Percentiles rank a stretch among this genome's conserved stretches.
phyloP scores from a whole-genome alignment of 768 basidiomycete genomes.

The Suillus alpinus region DNA sequence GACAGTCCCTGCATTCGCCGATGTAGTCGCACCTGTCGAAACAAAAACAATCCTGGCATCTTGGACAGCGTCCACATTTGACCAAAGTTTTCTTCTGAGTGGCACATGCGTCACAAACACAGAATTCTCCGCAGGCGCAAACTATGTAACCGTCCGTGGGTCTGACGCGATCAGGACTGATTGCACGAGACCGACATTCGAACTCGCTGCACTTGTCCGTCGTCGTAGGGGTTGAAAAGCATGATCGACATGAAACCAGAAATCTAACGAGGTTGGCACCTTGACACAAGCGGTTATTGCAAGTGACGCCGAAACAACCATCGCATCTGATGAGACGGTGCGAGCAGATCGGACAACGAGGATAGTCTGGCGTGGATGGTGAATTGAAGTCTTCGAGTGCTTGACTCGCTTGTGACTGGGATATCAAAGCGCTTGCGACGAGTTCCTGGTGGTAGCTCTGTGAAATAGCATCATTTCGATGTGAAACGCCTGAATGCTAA shows the following conservation, averaged over 20 bases:
- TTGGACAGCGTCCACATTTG: constrained; percentile 9
- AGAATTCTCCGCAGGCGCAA: neutral
- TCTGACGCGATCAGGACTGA: neutral
- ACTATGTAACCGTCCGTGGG: neutral
- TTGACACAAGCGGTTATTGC: neutral
- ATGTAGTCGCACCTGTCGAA: constrained; percentile 22
- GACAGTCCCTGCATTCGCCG: constrained; percentile 16
- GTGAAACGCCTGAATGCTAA: too few relatives aligned
- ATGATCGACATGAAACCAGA: neutral
- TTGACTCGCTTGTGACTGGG: too few relatives aligned
- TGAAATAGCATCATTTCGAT: too few relatives aligned
- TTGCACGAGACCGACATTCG: too few relatives aligned
- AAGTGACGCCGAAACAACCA: neutral
- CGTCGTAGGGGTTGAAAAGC: neutral
- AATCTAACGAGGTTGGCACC: too few relatives aligned
- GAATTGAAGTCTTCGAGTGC: too few relatives aligned
- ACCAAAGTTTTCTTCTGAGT: neutral
- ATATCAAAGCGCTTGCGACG: too few relatives aligned
- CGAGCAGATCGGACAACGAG: neutral
- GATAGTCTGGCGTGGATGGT: too few relatives aligned
- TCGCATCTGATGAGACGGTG: neutral
- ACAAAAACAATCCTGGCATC: constrained; percentile 17
- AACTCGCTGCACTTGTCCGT: too few relatives aligned
- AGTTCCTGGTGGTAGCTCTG: too few relatives aligned
- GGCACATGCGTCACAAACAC: neutral